A percentile compares a stretch with the other conserved stretches of the same genome.
Conservation (phyloP, 2,329 filamentous ascomycete species). For the Magnaporthales sp. region DNA sequence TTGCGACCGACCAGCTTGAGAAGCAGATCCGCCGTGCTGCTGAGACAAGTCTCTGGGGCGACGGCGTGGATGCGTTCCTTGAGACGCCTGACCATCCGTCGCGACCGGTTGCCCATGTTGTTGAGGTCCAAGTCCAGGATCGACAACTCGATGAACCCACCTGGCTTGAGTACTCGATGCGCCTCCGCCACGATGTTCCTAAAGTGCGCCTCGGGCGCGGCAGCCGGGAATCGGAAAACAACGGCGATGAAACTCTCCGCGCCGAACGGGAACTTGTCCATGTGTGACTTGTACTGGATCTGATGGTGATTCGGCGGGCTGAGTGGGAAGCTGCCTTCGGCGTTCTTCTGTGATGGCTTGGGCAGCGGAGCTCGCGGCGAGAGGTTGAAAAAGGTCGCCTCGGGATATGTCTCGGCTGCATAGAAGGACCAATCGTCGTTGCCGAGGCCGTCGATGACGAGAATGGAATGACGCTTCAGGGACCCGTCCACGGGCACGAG, state of each 20-base stretch:
- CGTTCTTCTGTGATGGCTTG: background rate
- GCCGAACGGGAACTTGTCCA: constrained; percentile 64
- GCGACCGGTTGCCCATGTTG: constrained; percentile 68
- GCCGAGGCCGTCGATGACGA: constrained; percentile 77
- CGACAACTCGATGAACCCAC: constrained; percentile 70
- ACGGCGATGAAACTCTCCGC: constrained; percentile 67
- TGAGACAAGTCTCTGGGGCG: constrained; percentile 51
- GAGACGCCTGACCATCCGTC: constrained; percentile 58
- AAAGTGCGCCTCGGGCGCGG: constrained; percentile 59
- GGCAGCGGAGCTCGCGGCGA: constrained; percentile 47
- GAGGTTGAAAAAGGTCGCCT: constrained; percentile 69
- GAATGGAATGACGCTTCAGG: constrained; percentile 52
- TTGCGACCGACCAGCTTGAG: constrained; percentile 58
- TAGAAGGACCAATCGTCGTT: constrained; percentile 86
- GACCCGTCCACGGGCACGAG: constrained; percentile 43
- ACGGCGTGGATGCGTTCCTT: constrained; percentile 55
- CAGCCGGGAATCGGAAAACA: constrained; percentile 68
- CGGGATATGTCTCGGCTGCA: constrained; percentile 69
- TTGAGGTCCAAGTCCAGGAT: constrained; percentile 73
- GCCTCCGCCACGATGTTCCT: constrained; percentile 65
- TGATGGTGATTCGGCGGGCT: constrained; percentile 67
- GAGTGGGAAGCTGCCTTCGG: constrained; percentile 30
- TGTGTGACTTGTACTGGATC: constrained; percentile 56
- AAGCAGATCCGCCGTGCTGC: constrained; percentile 50
- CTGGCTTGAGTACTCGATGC: constrained; percentile 68